Conservation (phyloP, 177 flowering plant genomes). For the Vitis hybrid region DNA sequence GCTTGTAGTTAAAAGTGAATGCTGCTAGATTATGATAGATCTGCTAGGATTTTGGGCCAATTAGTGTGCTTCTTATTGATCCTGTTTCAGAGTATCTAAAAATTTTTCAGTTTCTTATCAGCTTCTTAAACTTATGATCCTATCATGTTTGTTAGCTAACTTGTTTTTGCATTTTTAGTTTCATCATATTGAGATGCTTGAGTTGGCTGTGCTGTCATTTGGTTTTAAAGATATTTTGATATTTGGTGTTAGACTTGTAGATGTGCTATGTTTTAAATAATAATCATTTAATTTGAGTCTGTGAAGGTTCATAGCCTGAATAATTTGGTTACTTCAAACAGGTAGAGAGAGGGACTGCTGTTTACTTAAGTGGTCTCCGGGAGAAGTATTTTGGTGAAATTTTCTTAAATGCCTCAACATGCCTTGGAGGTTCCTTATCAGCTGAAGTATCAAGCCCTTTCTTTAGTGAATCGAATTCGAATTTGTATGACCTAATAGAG, state of each 20-base stretch:
- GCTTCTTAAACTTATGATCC: too few species aligned
- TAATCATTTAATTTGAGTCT: not conserved
- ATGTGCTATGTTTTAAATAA: not conserved
- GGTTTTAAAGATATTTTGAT: too few species aligned
- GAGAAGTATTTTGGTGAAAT: conserved; percentile 96
- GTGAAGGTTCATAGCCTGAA: not conserved
- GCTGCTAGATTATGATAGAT: too few species aligned
- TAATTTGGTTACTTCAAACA: conserved; percentile 29
- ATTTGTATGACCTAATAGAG: conserved; percentile 15
- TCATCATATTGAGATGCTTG: too few species aligned
- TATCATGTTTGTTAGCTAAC: too few species aligned
- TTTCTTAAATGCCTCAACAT: conserved; percentile 72
- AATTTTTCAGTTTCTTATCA: too few species aligned
- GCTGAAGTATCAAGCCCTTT: conserved; percentile 21
- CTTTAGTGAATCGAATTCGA: conserved; percentile 15
- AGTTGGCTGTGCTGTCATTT: too few species aligned
- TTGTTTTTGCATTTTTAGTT: too few species aligned
- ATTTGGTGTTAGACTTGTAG: not conserved
- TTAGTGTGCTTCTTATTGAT: too few species aligned
- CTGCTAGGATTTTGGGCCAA: too few species aligned
- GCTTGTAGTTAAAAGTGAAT: too few species aligned
- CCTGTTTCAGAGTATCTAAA: too few species aligned
- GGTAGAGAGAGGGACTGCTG: conserved; percentile 86
- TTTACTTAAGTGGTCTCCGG: conserved; percentile 90
- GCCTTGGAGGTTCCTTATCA: conserved; percentile 38